phyloP scores from a whole-genome alignment of 495 filamentous ascomycete species.

The Lineolata rhizophorae region DNA sequence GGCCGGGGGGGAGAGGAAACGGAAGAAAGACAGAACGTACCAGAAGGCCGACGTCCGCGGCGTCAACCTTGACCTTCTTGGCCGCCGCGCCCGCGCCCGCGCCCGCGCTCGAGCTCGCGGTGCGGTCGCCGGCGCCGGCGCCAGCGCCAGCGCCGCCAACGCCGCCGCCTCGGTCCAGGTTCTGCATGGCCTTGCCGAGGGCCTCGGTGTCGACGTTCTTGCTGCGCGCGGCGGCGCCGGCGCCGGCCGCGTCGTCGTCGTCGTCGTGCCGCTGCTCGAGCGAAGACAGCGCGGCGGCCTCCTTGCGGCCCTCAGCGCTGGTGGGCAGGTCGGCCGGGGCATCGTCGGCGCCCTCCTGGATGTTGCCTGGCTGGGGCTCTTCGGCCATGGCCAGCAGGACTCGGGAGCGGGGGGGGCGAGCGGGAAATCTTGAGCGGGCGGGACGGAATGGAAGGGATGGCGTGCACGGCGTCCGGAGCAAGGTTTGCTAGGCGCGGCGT shows the following conservation, averaged over 20 bases:
- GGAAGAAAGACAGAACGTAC: slow-evolving; percentile 20
- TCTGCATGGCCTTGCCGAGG: slow-evolving; percentile 61
- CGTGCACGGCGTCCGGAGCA: too few species aligned
- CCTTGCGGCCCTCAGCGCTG: slow-evolving; percentile 74
- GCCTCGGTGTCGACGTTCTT: slow-evolving; percentile 57
- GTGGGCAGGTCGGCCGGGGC: slow-evolving; percentile 37
- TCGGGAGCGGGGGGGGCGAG: background rate
- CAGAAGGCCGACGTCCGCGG: slow-evolving; percentile 41
- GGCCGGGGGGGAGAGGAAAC: too few species aligned
- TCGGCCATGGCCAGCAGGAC: slow-evolving; percentile 28
- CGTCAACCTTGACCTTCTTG: slow-evolving; percentile 40
- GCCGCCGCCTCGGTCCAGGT: slow-evolving; percentile 18
- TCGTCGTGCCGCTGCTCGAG: slow-evolving; percentile 47
- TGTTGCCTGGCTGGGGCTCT: slow-evolving; percentile 29
- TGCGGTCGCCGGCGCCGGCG: too few species aligned
- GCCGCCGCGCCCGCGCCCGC: slow-evolving; percentile 17
- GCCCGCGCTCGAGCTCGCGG: too few species aligned
- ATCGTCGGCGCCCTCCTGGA: slow-evolving; percentile 33
- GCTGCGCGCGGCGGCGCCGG: too few species aligned
- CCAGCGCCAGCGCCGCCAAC: too few species aligned
- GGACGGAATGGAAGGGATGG: too few species aligned
- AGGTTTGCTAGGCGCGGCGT: too few species aligned
- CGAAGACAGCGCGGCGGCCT: slow-evolving; percentile 61
- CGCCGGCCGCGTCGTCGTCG: too few species aligned
- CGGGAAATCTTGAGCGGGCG: too few species aligned